These are phyloP conservation scores for Rhizopus sp. DNA, from an alignment of 371 early-diverging fungal species.

Conservation along the genomic window DNA sequence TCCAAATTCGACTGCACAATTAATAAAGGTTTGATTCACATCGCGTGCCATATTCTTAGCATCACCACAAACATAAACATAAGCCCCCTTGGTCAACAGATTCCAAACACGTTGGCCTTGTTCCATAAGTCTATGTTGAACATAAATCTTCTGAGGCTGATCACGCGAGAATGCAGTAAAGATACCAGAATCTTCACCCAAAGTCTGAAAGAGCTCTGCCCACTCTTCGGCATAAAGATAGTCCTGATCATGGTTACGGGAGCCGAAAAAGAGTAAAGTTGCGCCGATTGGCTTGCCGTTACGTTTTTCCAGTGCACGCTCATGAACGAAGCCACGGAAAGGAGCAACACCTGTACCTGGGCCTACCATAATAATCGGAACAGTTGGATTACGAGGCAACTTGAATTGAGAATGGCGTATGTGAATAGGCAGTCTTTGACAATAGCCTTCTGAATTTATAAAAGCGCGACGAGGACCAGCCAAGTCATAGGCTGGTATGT, in stretches of 20 bases:
- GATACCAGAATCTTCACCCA: conserved; percentile 62
- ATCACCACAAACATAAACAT: conserved; percentile 94
- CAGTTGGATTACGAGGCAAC: conserved; percentile 74
- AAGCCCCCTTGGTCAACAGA: conserved; percentile 65
- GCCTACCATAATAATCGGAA: conserved; percentile 94
- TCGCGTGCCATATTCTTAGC: conserved; percentile 96
- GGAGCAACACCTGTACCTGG: conserved; percentile 99
- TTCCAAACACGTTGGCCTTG: conserved; percentile 70
- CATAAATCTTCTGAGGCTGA: conserved; percentile 82
- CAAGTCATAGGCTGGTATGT: conserved; percentile 49
- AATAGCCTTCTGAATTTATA: conserved; percentile 2
- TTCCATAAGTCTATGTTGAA: conserved; percentile 78
- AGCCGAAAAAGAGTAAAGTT: conserved; percentile 91
- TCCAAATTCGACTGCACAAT: conserved; percentile 71
- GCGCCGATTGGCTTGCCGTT: conserved; percentile 70
- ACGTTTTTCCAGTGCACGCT: conserved; percentile 69
- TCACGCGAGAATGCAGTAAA: conserved; percentile 91
- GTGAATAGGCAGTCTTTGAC: conserved; percentile 70
- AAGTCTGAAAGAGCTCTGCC: conserved; percentile 56
- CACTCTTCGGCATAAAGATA: conserved; percentile 89
- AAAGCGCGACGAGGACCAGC: conserved; percentile 49
- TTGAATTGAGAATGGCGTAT: conserved; percentile 88
- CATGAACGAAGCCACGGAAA: conserved; percentile 93
- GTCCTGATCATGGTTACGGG: conserved; percentile 83
- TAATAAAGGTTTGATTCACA: conserved; percentile 68